Conservation (phyloP, 2,329 filamentous ascomycete species). For the Diaporthe nobilis region DNA sequence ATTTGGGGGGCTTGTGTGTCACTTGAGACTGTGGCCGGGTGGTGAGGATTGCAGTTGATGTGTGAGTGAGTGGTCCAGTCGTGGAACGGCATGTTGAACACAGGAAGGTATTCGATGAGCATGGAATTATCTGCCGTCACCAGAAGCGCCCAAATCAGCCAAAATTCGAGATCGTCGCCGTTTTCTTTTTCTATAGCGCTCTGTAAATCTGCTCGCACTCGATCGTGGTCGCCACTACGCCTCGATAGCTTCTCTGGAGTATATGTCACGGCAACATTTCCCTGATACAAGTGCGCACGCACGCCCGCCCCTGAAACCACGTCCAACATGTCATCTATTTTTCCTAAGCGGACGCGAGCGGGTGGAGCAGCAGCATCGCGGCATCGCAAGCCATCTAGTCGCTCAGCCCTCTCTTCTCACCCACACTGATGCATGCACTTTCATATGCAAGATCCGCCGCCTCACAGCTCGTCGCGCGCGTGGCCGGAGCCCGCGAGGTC, state of each 20-base stretch:
- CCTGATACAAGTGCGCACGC: not conserved
- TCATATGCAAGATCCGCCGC: not conserved
- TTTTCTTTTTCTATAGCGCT: slow-evolving; percentile 3
- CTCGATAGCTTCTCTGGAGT: not conserved
- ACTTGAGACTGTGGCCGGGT: not conserved
- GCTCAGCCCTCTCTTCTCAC: too few relatives aligned
- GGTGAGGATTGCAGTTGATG: not conserved
- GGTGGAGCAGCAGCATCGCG: not conserved
- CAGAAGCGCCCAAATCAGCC: not conserved
- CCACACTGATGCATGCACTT: too few relatives aligned
- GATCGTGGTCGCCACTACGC: not conserved
- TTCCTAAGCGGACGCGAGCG: not conserved
- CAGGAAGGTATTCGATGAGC: not conserved
- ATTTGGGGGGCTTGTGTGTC: not conserved
- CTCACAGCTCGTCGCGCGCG: slow-evolving; percentile 64
- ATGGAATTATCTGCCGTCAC: not conserved
- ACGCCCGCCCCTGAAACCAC: not conserved
- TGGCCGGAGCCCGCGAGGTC: slow-evolving; percentile 64
- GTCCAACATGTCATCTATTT: not conserved
- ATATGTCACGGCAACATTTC: slow-evolving; percentile 8
- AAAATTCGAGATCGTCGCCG: not conserved
- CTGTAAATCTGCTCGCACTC: not conserved
- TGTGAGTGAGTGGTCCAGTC: not conserved
- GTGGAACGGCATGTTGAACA: too few relatives aligned
- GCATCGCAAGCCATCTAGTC: too few relatives aligned